A percentile compares a stretch with the other conserved stretches of the same genome.
phyloP scores from a whole-genome alignment of 805 yeast genomes.

The Ogataea parapolymorpha region DNA sequence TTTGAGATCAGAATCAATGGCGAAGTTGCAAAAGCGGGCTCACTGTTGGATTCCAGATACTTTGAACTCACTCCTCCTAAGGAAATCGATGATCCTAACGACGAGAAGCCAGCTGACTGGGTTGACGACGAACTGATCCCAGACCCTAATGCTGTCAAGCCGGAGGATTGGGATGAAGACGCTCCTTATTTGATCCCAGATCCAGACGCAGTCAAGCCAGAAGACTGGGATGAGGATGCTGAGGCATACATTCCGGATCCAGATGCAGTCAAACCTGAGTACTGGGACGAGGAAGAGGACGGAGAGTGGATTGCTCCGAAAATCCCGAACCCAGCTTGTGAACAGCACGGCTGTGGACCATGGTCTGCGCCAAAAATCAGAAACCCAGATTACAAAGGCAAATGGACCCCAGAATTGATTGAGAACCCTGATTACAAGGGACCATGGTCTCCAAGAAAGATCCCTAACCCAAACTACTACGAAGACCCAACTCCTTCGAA shows the following conservation, averaged over 20 bases:
- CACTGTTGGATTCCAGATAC: conserved; percentile 49
- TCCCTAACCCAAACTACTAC: conserved; percentile 67
- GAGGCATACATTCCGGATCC: conserved; percentile 65
- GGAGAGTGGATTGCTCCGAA: conserved; percentile 79
- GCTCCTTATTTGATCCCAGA: conserved; percentile 65
- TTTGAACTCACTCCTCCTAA: conserved; percentile 66
- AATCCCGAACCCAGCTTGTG: conserved; percentile 73
- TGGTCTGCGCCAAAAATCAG: conserved; percentile 68
- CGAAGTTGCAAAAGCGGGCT: conserved; percentile 65
- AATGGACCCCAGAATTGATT: conserved; percentile 68
- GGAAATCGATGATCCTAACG: conserved; percentile 55
- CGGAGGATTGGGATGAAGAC: conserved; percentile 80
- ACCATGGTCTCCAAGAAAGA: conserved; percentile 64
- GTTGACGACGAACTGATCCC: conserved; percentile 63
- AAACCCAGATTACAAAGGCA: conserved; percentile 73
- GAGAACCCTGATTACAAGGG: conserved; percentile 79
- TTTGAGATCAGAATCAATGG: conserved; percentile 86
- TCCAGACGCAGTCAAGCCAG: conserved; percentile 66
- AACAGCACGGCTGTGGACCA: conserved; percentile 69
- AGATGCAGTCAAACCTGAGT: conserved; percentile 60
- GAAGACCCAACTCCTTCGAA: conserved; percentile 58
- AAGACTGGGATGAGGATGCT: conserved; percentile 71
- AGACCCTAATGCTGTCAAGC: conserved; percentile 68
- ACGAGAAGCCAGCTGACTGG: conserved; percentile 77
- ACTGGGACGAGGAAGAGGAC: conserved; percentile 89